These are phyloP conservation scores for Kluyveromyces starmeri DNA, from an alignment of 805 yeast species.

Conservation along the genomic window DNA sequence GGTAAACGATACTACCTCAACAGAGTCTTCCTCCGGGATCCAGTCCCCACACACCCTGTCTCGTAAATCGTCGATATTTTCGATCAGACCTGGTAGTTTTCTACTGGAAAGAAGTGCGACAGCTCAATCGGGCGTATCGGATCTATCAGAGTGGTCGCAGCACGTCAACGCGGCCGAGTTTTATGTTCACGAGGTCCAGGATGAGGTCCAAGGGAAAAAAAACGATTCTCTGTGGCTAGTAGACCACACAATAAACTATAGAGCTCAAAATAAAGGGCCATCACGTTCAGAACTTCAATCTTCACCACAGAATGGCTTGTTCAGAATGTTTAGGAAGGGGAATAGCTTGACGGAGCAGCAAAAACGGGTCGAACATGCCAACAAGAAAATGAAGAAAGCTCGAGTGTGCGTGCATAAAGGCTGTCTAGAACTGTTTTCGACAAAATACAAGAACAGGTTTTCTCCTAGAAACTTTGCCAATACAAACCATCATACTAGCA, in stretches of 20 bases:
- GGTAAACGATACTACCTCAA: not conserved
- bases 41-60: not conserved
- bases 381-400: constrained; percentile 2
- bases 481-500: not conserved
- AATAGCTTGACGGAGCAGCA: not conserved
- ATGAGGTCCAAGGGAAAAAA: constrained; percentile 10
- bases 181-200: constrained; percentile 20
- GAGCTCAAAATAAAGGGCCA: not conserved
- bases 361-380: not conserved
- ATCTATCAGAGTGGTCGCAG: constrained; percentile 1
- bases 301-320: not conserved
- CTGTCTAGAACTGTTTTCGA: not conserved
- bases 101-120: constrained; percentile 1
- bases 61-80: constrained; percentile 3
- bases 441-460: constrained; percentile 1
- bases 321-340: constrained; percentile 1
- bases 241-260: constrained; percentile 15
- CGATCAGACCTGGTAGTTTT: constrained; percentile 2
- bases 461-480: not conserved
- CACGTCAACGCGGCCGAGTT: constrained; percentile 6
- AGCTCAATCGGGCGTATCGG: not conserved
- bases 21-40: not conserved
- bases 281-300: not conserved
- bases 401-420: constrained; percentile 3
- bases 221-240: constrained; percentile 20